Percentiles rank a stretch among this genome's conserved stretches.
Evolutionary conservation across 306 rosid genomes (phyloP).

Genomic region (Cucumis melo): DNA sequence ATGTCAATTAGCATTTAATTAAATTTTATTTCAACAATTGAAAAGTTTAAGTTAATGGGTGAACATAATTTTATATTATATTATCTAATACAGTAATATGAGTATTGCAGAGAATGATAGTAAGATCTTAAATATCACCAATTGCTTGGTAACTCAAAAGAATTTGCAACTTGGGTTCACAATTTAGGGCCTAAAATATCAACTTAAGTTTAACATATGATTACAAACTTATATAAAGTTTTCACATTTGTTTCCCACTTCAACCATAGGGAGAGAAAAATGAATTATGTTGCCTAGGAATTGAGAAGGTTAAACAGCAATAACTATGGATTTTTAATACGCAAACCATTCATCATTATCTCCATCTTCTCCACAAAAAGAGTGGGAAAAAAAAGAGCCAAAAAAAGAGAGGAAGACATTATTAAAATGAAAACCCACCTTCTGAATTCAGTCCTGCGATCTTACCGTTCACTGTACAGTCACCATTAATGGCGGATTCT

Average conservation of each 20-base stretch:
- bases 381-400: not conserved
- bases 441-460: not conserved
- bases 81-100: too few relatives aligned
- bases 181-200: not conserved
- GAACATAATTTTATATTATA: too few relatives aligned
- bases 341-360: not conserved
- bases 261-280: not conserved
- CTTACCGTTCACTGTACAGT: not conserved
- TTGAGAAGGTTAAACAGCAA: not conserved
- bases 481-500: not conserved
- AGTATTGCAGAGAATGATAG: too few relatives aligned
- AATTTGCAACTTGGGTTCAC: not conserved
- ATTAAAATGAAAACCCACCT: not conserved
- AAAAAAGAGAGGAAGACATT: not conserved
- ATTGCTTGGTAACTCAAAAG: too few relatives aligned
- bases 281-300: not conserved
- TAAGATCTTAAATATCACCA: too few relatives aligned
- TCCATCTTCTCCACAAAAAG: not conserved
- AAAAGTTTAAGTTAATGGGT: too few relatives aligned
- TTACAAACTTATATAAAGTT: not conserved
- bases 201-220: not conserved
- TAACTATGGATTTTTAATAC: not conserved
- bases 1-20: too few relatives aligned
- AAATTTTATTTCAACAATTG: too few relatives aligned
- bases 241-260: not conserved